A percentile compares a stretch with the other conserved stretches of the same genome.
phyloP scores from a whole-genome alignment of 73 alveolate genomes.

The Paraurostyla sp. region DNA sequence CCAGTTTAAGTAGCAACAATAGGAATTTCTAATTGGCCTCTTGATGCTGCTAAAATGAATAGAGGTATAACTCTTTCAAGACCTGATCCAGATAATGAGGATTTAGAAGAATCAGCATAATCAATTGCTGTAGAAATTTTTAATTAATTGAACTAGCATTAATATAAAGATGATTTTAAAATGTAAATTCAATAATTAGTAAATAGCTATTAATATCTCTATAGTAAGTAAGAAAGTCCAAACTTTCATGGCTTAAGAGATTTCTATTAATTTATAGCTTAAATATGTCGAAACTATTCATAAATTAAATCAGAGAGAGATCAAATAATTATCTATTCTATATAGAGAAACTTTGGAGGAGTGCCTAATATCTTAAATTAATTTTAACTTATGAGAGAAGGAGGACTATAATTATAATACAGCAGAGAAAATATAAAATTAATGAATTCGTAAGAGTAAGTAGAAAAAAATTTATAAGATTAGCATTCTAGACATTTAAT shows the following conservation, averaged over 20 bases:
- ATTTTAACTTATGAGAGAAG: background rate
- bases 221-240: background rate
- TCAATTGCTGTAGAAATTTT: slow-evolving; percentile 85
- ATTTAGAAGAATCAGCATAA: slow-evolving; percentile 70
- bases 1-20: slow-evolving; percentile 78
- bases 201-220: slow-evolving; percentile 21
- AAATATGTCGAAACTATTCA: slow-evolving; percentile 47
- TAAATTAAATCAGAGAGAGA: background rate
- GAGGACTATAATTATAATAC: background rate
- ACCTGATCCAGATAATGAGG: slow-evolving; percentile 45
- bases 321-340: slow-evolving; percentile 1
- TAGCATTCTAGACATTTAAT: slow-evolving; percentile 65
- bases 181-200: background rate
- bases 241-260: slow-evolving; percentile 91
- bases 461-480: slow-evolving; percentile 71
- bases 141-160: slow-evolving; percentile 60
- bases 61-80: slow-evolving; percentile 16
- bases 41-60: slow-evolving; percentile 50
- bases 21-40: slow-evolving; percentile 78
- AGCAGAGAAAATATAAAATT: background rate
- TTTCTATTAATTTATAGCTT: slow-evolving; percentile 75
- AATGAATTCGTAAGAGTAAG: background rate
- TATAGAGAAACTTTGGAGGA: slow-evolving; percentile 79
- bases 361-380: slow-evolving; percentile 24
- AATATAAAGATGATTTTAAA: background rate